These are phyloP conservation scores for Colletotrichum noveboracense DNA, from an alignment of 2,329 filamentous ascomycete species.

Conservation along the genomic window DNA sequence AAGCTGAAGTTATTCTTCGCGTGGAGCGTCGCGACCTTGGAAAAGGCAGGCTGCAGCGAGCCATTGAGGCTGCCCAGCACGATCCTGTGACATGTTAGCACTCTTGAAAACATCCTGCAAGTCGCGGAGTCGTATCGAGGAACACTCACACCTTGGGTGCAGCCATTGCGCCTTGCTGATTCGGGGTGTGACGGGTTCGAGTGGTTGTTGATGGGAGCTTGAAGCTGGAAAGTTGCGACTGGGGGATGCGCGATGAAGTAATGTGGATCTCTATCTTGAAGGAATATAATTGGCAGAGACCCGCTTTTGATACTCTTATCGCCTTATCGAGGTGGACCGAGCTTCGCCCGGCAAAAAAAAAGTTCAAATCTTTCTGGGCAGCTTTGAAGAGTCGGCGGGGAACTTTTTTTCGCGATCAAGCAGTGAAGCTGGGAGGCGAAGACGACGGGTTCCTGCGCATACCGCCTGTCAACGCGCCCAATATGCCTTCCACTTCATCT, in stretches of 20 bases:
- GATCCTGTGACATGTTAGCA: conserved; percentile 55
- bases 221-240: conserved; percentile 12
- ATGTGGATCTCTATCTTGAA: conserved; percentile 1
- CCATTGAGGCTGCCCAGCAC: conserved; percentile 86
- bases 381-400: conserved; percentile 11
- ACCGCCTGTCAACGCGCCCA: conserved; percentile 33
- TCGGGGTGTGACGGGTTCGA: not conserved
- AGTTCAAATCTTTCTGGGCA: conserved; percentile 25
- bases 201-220: conserved; percentile 6
- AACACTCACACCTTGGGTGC: conserved; percentile 52
- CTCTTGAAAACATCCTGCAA: not conserved
- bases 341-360: conserved; percentile 15
- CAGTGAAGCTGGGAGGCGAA: conserved; percentile 24
- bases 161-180: conserved; percentile 41
- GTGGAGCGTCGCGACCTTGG: conserved; percentile 81
- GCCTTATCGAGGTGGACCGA: conserved; percentile 21
- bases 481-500: conserved; percentile 66
- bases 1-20: conserved; percentile 88
- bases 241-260: conserved; percentile 12
- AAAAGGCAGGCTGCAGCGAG: conserved; percentile 75
- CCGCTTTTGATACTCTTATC: conserved; percentile 14
- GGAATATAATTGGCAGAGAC: not conserved
- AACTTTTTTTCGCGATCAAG: conserved; percentile 20
- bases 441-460: conserved; percentile 13
- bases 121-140: not conserved